Percentiles rank a stretch among this genome's conserved stretches.
phyloP scores from a whole-genome alignment of 352 stramenopile genomes.

The Phytophthora fragariaefolia region DNA sequence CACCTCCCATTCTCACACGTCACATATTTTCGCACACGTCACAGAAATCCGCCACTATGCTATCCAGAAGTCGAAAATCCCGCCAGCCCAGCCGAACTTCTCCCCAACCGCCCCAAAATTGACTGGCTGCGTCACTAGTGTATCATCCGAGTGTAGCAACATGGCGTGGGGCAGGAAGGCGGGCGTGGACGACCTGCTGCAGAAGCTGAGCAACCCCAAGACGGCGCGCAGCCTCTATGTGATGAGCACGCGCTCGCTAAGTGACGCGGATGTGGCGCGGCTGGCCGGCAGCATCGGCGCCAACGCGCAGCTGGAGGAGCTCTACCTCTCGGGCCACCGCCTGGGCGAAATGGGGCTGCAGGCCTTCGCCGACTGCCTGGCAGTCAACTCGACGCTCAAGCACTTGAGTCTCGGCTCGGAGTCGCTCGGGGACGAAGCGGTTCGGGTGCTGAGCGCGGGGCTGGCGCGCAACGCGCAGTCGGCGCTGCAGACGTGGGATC shows the following conservation, averaged over 20 bases:
- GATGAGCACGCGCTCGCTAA: conserved; percentile 72
- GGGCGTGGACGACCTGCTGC: conserved; percentile 78
- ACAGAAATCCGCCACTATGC: conserved; percentile 15
- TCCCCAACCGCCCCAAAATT: conserved; percentile 18
- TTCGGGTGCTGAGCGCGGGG: conserved; percentile 53
- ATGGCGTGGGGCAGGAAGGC: conserved; percentile 82
- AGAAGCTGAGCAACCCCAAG: conserved; percentile 64
- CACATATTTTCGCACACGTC: conserved; percentile 20
- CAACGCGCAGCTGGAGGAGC: conserved; percentile 72
- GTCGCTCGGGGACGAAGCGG: conserved; percentile 56
- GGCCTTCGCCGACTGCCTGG: conserved; percentile 72
- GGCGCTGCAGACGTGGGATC: conserved; percentile 64
- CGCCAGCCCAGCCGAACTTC: conserved; percentile 1
- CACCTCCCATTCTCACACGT: conserved; percentile 13
- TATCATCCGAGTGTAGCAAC: conserved; percentile 23
- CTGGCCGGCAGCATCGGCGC: conserved; percentile 59
- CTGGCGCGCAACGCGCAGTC: conserved; percentile 63
- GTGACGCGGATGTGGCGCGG: conserved; percentile 53
- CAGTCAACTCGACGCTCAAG: conserved; percentile 68
- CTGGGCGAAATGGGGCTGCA: conserved; percentile 47
- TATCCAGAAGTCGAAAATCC: background rate
- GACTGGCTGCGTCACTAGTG: conserved; percentile 26
- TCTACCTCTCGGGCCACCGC: conserved; percentile 82
- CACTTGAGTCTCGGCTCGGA: conserved; percentile 75
- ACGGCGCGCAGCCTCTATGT: conserved; percentile 77